Base-by-base conservation (phyloP, 108 stramenopile genomes). In the Fragilaria radians region DNA sequence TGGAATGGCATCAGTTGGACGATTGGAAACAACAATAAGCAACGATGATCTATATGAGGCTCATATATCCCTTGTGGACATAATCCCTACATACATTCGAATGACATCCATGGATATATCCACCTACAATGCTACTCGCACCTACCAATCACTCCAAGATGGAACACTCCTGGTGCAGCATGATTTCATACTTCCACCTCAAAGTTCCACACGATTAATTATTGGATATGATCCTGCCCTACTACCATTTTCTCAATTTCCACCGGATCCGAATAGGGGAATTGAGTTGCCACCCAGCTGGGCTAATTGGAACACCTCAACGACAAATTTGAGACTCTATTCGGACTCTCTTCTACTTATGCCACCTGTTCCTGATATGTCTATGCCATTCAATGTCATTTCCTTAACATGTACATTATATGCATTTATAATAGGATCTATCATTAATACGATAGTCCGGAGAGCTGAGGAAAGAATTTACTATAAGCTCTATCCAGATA, bases 361-460 rank as follows among this genome's bases (percentile, higher is more conserved):
- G 19, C 85, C 88, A 51, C 93, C 93, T 0, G 78, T 91, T 51
- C 93, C 93, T 4, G 95, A 96, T 70, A 80, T 93, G 83, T 89
- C 86, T 65, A 96, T 96, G 95, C 93, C 93, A 11, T 96, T 95
- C 72, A 96, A 96, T 74, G 95, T 96, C 48, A 78, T 94, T 34
- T 86, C 87, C 26, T 48, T 96, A 27, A 80, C 81, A 19, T 92
- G 90, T 55, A 93, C 86, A 17, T 48, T 95, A 27, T 82, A 87
- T 62, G 92, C 92, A 7, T 95, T 94, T 55, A 66, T 93, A 31
- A 52, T 94, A 32, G 95, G 95, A 14, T 85, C 90, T 0, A 50
- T 88, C 34, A 52, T 96, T 23, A 93, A 91, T 42, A 64, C 90
- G 5, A 32, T 93, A 27, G 82, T 90, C 22, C 72, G 88, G 52